phyloP scores from a whole-genome alignment of 192 early-diverging fungal genomes.

The Podochytrium sp. region DNA sequence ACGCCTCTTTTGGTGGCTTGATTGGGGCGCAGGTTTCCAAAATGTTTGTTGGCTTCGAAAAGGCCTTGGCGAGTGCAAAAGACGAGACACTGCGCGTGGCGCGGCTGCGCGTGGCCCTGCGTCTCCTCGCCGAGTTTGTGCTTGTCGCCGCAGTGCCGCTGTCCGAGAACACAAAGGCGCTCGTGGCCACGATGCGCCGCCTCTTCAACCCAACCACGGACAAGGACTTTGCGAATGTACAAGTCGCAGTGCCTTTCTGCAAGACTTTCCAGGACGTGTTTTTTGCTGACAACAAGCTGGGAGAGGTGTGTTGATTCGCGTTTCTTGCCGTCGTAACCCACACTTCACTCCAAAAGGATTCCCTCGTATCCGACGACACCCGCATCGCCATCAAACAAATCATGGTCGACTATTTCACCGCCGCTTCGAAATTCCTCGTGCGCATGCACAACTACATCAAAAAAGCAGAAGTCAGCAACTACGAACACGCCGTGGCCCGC shows the following conservation, averaged over 20 bases:
- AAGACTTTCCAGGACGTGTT: slow-evolving; percentile 41
- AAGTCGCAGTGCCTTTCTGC: slow-evolving; percentile 49
- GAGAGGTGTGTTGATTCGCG: neutral
- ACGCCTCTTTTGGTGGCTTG: slow-evolving; percentile 73
- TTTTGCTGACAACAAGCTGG: slow-evolving; percentile 16
- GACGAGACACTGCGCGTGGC: slow-evolving; percentile 76
- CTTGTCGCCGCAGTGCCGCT: slow-evolving; percentile 61
- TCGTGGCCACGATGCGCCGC: neutral
- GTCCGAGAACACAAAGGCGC: too few relatives aligned
- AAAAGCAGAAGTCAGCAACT: slow-evolving; percentile 73
- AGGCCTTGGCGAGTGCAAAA: slow-evolving; percentile 66
- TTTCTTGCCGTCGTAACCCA: neutral
- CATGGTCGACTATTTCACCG: slow-evolving; percentile 64
- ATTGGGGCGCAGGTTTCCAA: slow-evolving; percentile 71
- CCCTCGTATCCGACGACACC: slow-evolving; percentile 30
- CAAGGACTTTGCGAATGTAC: slow-evolving; percentile 48
- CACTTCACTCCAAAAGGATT: neutral
- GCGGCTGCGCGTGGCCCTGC: slow-evolving; percentile 67
- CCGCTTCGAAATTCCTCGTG: slow-evolving; percentile 61
- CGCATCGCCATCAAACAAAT: slow-evolving; percentile 36
- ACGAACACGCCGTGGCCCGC: slow-evolving; percentile 78
- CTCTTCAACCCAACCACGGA: slow-evolving; percentile 43
- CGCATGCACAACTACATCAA: slow-evolving; percentile 75
- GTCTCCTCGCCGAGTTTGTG: slow-evolving; percentile 83
- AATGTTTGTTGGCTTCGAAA: slow-evolving; percentile 55